These are phyloP conservation scores for Carex pumila DNA, from an alignment of 176 grass and related monocot genomes.

Conservation along the genomic window DNA sequence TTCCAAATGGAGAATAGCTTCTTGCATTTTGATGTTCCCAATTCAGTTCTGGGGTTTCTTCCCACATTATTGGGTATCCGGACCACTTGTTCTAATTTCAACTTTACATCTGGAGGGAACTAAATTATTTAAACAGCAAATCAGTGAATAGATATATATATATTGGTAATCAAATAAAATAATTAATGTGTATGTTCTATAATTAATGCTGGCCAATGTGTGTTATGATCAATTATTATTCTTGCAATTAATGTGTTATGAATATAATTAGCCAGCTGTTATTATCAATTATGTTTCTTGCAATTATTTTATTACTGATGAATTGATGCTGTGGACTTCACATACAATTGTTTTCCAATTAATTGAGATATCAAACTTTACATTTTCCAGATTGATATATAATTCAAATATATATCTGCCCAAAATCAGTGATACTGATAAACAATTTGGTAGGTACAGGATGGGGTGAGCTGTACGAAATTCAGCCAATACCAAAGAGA, in stretches of 20 bases:
- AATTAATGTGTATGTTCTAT: not conserved
- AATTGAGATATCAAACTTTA: not conserved
- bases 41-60: constrained; percentile 18
- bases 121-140: not conserved
- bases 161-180: not conserved
- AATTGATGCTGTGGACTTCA: not conserved
- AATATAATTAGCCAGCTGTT: not conserved
- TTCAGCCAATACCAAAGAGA: too few relatives aligned
- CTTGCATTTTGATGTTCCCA: constrained; percentile 38
- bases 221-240: not conserved
- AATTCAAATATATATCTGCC: not conserved
- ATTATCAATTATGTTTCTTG: not conserved
- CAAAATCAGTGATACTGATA: too few relatives aligned
- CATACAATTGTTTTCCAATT: not conserved
- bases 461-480: too few relatives aligned
- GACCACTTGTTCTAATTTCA: constrained; percentile 29
- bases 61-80: not conserved
- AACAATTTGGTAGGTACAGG: too few relatives aligned
- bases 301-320: not conserved
- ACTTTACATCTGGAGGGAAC: constrained; percentile 9
- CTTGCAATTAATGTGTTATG: not conserved
- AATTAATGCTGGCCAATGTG: not conserved
- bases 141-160: not conserved
- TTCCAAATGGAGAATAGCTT: constrained; percentile 47
- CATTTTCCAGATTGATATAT: not conserved